phyloP scores from a whole-genome alignment of 352 stramenopile species.

The Salisapilia sapeloensis region DNA sequence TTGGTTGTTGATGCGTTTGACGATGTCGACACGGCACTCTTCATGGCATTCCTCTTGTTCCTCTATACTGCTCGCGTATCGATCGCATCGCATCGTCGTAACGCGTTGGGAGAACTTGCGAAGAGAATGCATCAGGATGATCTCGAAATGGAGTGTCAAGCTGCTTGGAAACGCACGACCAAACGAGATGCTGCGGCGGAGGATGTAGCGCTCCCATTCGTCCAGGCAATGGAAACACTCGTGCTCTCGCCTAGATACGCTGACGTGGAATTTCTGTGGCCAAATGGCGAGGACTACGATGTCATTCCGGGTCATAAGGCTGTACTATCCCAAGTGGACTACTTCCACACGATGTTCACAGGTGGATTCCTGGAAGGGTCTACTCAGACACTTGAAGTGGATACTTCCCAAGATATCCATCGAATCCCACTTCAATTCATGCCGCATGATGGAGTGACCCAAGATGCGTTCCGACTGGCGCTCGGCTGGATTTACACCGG shows the following conservation, averaged over 20 bases:
- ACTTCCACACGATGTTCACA: conserved; percentile 71
- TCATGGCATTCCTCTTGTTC: conserved; percentile 42
- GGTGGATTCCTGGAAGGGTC: conserved; percentile 64
- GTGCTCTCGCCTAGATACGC: conserved; percentile 21
- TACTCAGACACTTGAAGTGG: conserved; percentile 1
- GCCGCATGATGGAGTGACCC: conserved; percentile 48
- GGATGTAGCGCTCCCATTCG: conserved; percentile 20
- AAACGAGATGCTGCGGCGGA: conserved; percentile 5
- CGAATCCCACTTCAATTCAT: conserved; percentile 54
- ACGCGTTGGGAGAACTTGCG: conserved; percentile 29
- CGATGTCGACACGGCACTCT: conserved; percentile 38
- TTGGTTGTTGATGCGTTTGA: conserved; percentile 29
- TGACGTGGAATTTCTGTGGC: conserved; percentile 71
- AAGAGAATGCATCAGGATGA: conserved; percentile 29
- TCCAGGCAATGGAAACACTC: conserved; percentile 28
- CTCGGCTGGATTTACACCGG: conserved; percentile 63
- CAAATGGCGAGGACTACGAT: conserved; percentile 9
- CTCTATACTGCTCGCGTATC: conserved; percentile 57
- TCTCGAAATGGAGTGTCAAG: conserved; percentile 24
- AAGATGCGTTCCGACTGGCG: conserved; percentile 36
- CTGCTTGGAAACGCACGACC: conserved; percentile 19
- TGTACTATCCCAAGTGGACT: conserved; percentile 55
- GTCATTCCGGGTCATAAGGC: conserved; percentile 47
- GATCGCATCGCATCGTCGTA: conserved; percentile 41
- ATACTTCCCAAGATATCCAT: conserved; percentile 7